Base-by-base conservation (phyloP, 106 monocot genomes). In the Dendrobium huoshanense region DNA sequence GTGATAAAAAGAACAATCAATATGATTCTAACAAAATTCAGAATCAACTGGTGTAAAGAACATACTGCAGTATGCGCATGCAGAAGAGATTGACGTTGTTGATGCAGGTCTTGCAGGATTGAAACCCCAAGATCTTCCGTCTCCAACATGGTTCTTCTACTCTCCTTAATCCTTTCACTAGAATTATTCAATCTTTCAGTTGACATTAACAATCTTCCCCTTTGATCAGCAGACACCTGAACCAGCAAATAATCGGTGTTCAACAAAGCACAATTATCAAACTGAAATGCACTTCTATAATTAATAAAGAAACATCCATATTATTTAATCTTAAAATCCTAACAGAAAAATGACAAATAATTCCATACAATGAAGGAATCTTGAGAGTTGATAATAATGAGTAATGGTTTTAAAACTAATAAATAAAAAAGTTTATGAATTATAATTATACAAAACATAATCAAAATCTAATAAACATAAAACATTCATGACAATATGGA, bases 101-200 rank as follows among this genome's bases (percentile, higher is more conserved):
- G 94, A 67, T 95, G 92, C 77, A 95, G 77, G 74, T 95, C 92
- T 24, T 92, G 90, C 79, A 92, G 87, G 80, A 95, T 86, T 77
- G 94, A 92, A 78, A 92, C 94, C 18, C 94, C 94, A 77, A 95
- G 90, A 11, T 92, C 94, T 80, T 95, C 94, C 7, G 94, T 92
- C 84, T 92, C 94, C 48, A 95, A 61, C 90, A 92, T 92, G 9
- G 92, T 87, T 82, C 90, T 87, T 85, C 92, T 85, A 78, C 92
- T 79, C 55, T 95, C 92, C 73, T 77, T 92, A 15, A 95, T 81
- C 55, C 92, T 90, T 15, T 92, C 92, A 81, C 92, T 90, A 22
- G 92, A 85, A 51, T 95, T 77, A 68, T 92, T 90, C 74, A 90
- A 68, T 77, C 87, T 90, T 11, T 95, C 92, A 72, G 94, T 88